Conservation (phyloP, 345 rosid species). For the Dovyalis caffra region DNA sequence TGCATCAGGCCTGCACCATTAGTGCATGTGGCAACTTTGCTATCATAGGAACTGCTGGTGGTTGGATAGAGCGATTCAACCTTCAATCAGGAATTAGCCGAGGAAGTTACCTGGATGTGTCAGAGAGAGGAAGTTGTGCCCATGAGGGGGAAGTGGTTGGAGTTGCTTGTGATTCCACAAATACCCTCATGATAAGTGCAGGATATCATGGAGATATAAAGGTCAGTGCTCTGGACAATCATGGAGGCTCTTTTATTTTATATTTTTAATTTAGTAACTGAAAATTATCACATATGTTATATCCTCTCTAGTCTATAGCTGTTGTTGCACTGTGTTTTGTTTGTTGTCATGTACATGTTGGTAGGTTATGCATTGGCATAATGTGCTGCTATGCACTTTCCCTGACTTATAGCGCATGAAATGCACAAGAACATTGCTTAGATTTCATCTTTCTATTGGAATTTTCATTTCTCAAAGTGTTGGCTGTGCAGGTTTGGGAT, state of each 20-base stretch:
- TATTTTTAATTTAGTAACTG: background rate
- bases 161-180: conserved; percentile 93
- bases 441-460: conserved; percentile 1
- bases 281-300: background rate
- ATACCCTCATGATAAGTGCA: conserved; percentile 87
- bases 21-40: conserved; percentile 99
- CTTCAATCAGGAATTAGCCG: conserved; percentile 96
- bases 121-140: conserved; percentile 52
- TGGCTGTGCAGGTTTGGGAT: conserved; percentile 81
- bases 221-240: conserved; percentile 33
- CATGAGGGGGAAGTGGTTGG: conserved; percentile 85
- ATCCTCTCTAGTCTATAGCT: background rate
- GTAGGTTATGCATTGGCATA: background rate
- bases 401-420: background rate
- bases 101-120: conserved; percentile 69
- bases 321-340: background rate
- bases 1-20: conserved; percentile 73
- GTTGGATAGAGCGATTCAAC: conserved; percentile 93
- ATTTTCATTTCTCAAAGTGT: conserved; percentile 7
- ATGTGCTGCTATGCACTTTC: background rate
- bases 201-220: conserved; percentile 89
- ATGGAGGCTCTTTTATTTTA: background rate
- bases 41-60: conserved; percentile 83
- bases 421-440: background rate
- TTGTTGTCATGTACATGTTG: background rate